Base-by-base conservation (phyloP, 2,329 filamentous ascomycete genomes). In the Fusarium hainanense region DNA sequence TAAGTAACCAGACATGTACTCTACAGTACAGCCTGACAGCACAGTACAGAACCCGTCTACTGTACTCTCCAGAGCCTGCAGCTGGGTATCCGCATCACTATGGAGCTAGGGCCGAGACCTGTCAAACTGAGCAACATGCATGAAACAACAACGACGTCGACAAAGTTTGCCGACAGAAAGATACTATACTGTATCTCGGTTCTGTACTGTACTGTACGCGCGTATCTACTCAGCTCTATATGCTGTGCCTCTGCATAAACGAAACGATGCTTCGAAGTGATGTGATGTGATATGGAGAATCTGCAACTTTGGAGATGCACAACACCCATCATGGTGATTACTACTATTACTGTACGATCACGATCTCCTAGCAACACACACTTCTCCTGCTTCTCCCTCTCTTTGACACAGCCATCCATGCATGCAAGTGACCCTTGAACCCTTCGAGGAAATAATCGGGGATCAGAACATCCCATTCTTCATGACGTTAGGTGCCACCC, bases 51-150 rank as follows among this genome's bases (percentile, higher is more conserved):
- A 12, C 34, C 34, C 11, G 18, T 37, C 34, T n/a, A 37, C 21
- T 21, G 21, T 21, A 21, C 34, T n/a, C 34, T 42, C 11, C 62
- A 55, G 40, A 54, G 21, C 18, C 57, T 66, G 62, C 62, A 62
- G 62, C 47, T 54, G 34, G 52, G 57, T 62, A 66, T 58, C 64
- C 62, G 55, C 57, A 62, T 56, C 52, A 40, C 37, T 42, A 66
- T 58, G 64, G 64, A 58, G 56, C 47, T 32, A 42, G 47, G 51
- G 57, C 50, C 57, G 47, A 47, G 30, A 62, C 47, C 42, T 62
- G 57, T 55, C 60, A 55, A 54, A 30, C 46, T 40, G 63, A 54
- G 37, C 58, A 43, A 44, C 48, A 55, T 59, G 63, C 48, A 46
- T 58, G 54, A 55, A 59, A 46, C 50, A 21, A 55, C 44, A 34